Evolutionary conservation across 2,329 filamentous ascomycete species (phyloP), one percentile per base, ranked within the genome.

Genomic region (Aspergillus pseudoviridinutans): DNA sequence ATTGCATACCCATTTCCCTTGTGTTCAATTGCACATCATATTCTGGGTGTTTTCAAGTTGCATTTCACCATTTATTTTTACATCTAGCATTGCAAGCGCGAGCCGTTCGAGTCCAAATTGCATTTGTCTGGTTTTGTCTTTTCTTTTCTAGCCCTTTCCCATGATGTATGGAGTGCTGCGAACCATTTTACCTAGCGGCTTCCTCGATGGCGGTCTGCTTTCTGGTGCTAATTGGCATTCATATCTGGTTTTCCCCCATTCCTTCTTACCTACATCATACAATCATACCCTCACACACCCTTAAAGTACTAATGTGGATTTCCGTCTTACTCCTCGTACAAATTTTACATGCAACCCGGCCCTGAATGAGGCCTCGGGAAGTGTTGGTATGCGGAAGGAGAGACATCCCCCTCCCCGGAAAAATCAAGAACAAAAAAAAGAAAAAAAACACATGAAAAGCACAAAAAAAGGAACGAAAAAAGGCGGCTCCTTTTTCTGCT

Each of bases 81-180:
- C 66, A 73, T 72, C 72, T 76, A 74, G 74, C 75, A 77, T 77
- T 77, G 74, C 74, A 75, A 76, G 75, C 75, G 75, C 71, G 71
- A 75, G 73, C 73, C 73, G 71, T 75, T 68, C 59, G 61, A 67
- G 64, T 68, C 58, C 61, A 67, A 58, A 65, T 61, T 66, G 60
- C 65, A 67, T 66, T 61, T 66, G 52, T 53, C 56, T 61, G 54
- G 60, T 56, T 57, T 57, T 51, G 50, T 55, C 59, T 55, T 54
- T 61, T 9, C 4, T 3, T 29, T 29, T 29, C 28, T 58, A 58
- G 46, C 58, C 49, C 42, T 29, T 32, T 58, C 54, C 51, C 53
- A 53, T 46, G 57, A 55, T 58, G 53, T 54, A 57, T 55, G 57
- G 54, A 53, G 51, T 47, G 44, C 55, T 47, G 44, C 54, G 46